These are phyloP conservation scores for Vanderwaltozyma verrucispora DNA, from an alignment of 805 yeast species.

Conservation along the genomic window DNA sequence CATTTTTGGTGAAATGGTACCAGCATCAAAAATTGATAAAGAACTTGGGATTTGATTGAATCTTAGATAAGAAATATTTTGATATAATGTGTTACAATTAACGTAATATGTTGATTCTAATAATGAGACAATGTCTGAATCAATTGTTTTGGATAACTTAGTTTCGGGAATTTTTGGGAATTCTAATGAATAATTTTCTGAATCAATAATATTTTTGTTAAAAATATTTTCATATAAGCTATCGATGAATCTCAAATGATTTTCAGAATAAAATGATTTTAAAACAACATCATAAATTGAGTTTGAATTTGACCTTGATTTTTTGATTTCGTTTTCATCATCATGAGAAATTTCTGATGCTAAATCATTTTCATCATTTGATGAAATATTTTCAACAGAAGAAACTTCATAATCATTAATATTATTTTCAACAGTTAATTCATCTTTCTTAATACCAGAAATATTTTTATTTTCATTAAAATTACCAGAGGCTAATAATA, in stretches of 20 bases:
- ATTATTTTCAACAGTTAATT: too few species aligned
- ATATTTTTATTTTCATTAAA: neutral
- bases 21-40: conserved; percentile 40
- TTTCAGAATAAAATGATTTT: neutral
- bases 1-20: conserved; percentile 52
- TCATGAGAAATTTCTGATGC: neutral
- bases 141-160: conserved; percentile 34
- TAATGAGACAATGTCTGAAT: conserved; percentile 50
- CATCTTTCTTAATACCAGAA: too few species aligned
- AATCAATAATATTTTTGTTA: neutral
- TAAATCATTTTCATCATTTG: conserved; percentile 1
- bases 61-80: conserved; percentile 57
- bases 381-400: neutral
- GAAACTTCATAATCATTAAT: neutral
- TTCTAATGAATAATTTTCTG: conserved; percentile 20
- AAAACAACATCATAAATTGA: neutral
- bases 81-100: conserved; percentile 55
- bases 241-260: neutral
- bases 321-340: neutral
- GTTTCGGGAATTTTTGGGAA: conserved; percentile 31
- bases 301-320: neutral
- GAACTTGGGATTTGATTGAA: conserved; percentile 47
- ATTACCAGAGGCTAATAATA: too few species aligned
- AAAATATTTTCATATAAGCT: neutral
- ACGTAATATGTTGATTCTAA: conserved; percentile 51